phyloP scores from a whole-genome alignment of 495 filamentous ascomycete species.

The Podospora bellae-mahoneyi region DNA sequence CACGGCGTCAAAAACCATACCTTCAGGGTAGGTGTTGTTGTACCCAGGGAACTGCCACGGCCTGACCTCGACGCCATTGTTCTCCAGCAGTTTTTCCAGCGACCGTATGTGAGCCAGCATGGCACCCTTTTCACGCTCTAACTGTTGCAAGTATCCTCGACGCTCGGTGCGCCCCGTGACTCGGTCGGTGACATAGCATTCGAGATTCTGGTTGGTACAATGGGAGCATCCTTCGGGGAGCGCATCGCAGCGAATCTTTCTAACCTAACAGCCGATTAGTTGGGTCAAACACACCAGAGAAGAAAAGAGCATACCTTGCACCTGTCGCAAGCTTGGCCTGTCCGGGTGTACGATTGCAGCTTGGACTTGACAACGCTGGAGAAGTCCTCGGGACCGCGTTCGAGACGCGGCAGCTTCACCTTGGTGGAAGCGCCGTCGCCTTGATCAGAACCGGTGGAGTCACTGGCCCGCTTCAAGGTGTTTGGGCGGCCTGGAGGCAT shows the following conservation, averaged over 20 bases:
- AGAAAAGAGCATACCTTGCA: slow-evolving; percentile 59
- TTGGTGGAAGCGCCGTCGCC: slow-evolving; percentile 32
- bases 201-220: slow-evolving; percentile 65
- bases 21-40: slow-evolving; percentile 32
- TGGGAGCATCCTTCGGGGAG: slow-evolving; percentile 68
- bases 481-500: slow-evolving; percentile 32
- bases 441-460: slow-evolving; percentile 31
- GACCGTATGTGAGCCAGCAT: slow-evolving; percentile 50
- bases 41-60: slow-evolving; percentile 35
- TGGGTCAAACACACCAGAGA: slow-evolving; percentile 4
- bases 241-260: slow-evolving; percentile 81
- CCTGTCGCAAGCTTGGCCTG: slow-evolving; percentile 85
- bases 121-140: slow-evolving; percentile 56
- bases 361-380: slow-evolving; percentile 65
- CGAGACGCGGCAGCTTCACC: slow-evolving; percentile 47
- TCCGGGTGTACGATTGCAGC: slow-evolving; percentile 61
- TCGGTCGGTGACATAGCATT: slow-evolving; percentile 79
- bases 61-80: slow-evolving; percentile 39
- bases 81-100: slow-evolving; percentile 47
- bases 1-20: slow-evolving; percentile 27
- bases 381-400: slow-evolving; percentile 57
- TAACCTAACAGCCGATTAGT: slow-evolving; percentile 51
- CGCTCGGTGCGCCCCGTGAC: slow-evolving; percentile 77
- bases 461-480: slow-evolving; percentile 41
- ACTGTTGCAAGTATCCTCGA: slow-evolving; percentile 68